Evolutionary conservation across 352 stramenopile genomes (phyloP).

Genomic region (Plasmopara viticola): DNA sequence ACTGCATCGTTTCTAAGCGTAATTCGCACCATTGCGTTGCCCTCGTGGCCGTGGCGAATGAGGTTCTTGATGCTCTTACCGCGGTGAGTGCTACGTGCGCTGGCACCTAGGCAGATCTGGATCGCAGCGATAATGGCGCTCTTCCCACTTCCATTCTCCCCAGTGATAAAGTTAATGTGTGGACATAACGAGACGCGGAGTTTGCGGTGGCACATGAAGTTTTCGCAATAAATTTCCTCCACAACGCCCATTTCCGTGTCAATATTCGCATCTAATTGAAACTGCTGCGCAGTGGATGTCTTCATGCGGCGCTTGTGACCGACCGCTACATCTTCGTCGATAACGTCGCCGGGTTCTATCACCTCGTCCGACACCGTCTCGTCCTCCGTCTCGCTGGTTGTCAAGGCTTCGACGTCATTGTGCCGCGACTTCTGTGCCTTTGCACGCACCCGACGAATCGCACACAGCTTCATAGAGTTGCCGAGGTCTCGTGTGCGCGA

Average conservation of each 20-base stretch:
- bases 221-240: slow-evolving; percentile 93
- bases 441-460: slow-evolving; percentile 11
- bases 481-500: neutral
- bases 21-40: slow-evolving; percentile 87
- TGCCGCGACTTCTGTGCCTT: slow-evolving; percentile 23
- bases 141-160: slow-evolving; percentile 94
- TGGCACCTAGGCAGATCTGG: slow-evolving; percentile 95
- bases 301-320: slow-evolving; percentile 20
- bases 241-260: slow-evolving; percentile 91
- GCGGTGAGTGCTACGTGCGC: slow-evolving; percentile 89
- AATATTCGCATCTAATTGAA: slow-evolving; percentile 21
- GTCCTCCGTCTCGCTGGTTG: slow-evolving; percentile 33
- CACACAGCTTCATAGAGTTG: slow-evolving; percentile 12
- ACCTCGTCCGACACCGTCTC: slow-evolving; percentile 15
- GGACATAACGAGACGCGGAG: slow-evolving; percentile 80
- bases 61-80: slow-evolving; percentile 94
- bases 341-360: slow-evolving; percentile 17
- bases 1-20: slow-evolving; percentile 88
- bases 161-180: slow-evolving; percentile 87
- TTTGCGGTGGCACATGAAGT: slow-evolving; percentile 98
- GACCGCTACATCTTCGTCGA: slow-evolving; percentile 5
- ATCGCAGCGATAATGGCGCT: slow-evolving; percentile 96
- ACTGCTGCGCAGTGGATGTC: neutral
- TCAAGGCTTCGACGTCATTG: slow-evolving; percentile 15
- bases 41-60: slow-evolving; percentile 89